Conservation (phyloP, 2,329 filamentous ascomycete species). For the Apiospora sp. region DNA sequence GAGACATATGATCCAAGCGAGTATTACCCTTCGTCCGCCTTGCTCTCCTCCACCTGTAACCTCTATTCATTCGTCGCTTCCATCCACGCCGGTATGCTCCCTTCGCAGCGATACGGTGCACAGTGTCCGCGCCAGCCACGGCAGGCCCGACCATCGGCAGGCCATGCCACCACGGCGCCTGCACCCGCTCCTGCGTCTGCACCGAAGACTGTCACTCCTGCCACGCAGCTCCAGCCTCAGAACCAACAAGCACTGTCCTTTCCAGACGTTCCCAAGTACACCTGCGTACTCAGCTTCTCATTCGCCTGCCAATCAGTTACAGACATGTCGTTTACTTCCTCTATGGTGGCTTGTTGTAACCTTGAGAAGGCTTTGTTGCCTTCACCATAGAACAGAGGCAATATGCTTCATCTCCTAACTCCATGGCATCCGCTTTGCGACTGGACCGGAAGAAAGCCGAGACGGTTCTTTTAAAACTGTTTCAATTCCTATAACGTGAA, state of each 20-base stretch:
- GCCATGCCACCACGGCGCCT: neutral
- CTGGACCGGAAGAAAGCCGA: too few species aligned
- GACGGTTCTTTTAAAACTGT: too few species aligned
- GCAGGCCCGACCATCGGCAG: neutral
- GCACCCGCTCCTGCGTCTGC: neutral
- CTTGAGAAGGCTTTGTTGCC: too few species aligned
- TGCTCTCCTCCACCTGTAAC: neutral
- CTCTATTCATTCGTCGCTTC: neutral
- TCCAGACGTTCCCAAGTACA: neutral
- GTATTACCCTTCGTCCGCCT: neutral
- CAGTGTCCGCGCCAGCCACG: neutral
- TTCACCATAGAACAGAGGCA: too few species aligned
- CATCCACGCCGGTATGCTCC: neutral
- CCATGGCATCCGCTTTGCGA: too few species aligned
- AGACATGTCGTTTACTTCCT: too few species aligned
- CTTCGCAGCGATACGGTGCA: constrained; percentile 1
- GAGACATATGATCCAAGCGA: too few species aligned
- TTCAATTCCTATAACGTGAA: too few species aligned
- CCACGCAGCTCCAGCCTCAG: neutral
- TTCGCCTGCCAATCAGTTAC: too few species aligned
- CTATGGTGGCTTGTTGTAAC: too few species aligned
- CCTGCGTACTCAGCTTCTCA: too few species aligned
- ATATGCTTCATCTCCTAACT: too few species aligned
- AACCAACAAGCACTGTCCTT: neutral
- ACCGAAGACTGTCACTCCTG: neutral